Conservation (phyloP, 2,329 filamentous ascomycete genomes). For the Madurella fahalii region DNA sequence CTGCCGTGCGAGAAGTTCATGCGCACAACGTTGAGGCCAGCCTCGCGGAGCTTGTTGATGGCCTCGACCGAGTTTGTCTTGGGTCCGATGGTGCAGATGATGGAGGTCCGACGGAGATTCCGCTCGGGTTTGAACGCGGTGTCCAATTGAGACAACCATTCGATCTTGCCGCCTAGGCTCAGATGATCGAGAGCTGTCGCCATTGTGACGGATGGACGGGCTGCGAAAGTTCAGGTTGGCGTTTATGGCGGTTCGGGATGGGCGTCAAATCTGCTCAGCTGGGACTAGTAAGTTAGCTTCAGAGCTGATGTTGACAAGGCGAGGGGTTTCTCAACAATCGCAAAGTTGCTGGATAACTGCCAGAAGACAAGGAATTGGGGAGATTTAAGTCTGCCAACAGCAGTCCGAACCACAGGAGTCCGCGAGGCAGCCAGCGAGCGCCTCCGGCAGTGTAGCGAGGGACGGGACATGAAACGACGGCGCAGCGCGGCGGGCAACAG, state of each 20-base stretch:
- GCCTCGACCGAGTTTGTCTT: slow-evolving; percentile 98
- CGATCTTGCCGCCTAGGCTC: slow-evolving; percentile 65
- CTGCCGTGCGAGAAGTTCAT: slow-evolving; percentile 99
- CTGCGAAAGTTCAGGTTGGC: background rate
- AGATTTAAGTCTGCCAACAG: background rate
- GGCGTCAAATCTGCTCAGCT: background rate
- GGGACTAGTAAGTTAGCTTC: slow-evolving; percentile 7
- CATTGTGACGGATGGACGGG: slow-evolving; percentile 38
- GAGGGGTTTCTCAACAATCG: background rate
- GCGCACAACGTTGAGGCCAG: slow-evolving; percentile 95
- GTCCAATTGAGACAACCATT: slow-evolving; percentile 69
- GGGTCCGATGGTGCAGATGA: slow-evolving; percentile 98
- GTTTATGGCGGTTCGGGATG: slow-evolving; percentile 2
- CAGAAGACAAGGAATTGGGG: background rate
- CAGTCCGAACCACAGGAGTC: background rate
- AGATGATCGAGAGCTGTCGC: slow-evolving; percentile 81
- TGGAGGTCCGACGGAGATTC: slow-evolving; percentile 94
- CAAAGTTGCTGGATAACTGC: background rate
- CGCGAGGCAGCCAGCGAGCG: too few relatives aligned
- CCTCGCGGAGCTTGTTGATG: slow-evolving; percentile 87
- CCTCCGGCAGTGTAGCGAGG: background rate
- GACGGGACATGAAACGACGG: background rate
- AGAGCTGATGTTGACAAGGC: background rate
- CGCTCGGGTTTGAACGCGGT: slow-evolving; percentile 81
- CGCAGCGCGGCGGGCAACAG: too few relatives aligned